Base-by-base conservation (phyloP, 352 stramenopile genomes). In the Globisporangium cylindrosporum region DNA sequence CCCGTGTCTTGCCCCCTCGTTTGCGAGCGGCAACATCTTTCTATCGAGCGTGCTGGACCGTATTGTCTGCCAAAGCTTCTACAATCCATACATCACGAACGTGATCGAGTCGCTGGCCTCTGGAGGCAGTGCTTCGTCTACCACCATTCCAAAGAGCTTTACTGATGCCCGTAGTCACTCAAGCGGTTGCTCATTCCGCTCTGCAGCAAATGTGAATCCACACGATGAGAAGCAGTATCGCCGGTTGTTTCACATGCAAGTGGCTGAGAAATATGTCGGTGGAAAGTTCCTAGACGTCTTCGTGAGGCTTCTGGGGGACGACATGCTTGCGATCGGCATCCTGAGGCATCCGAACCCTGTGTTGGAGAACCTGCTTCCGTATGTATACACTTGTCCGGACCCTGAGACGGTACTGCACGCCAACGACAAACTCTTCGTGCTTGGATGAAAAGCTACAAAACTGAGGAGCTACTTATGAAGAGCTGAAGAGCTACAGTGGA, bases 41-140 rank as follows among this genome's bases (percentile, higher is more conserved):
- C 41, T 93, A 7, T 81, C 70, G 0, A 89, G 73, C 43, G 68
- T 88, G 10, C 62, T 93, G 15, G 84, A 93, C 68, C 77, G 82
- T 22, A 80, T 90, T 55, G 64, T 90, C 12, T 93, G 83, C 51
- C 85, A 93, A 56, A 77, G 80, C n/a, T 93, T 93, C 56, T 93
- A 87, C 70, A 93, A 93, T 25, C 85, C 85, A 12, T 93, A 91
- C 66, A 87, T 91, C 34, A 87, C 78, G 4, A 82, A 91, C 32
- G 67, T 91, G 7, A 69, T 91, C 22, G 70, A 82, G 57, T 72
- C 79, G 3, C 68, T 93, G 15, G 79, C 80, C 51, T 77, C 73
- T 41, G 77, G 78, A 15, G 29, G 24, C 34, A 82, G 71, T 18
- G 54, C 49, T 49, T 22, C 14, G 6, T 20, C 15, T 29, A 65